Conservation (phyloP, 305 asterid species). For the Fraxinus ornus region DNA sequence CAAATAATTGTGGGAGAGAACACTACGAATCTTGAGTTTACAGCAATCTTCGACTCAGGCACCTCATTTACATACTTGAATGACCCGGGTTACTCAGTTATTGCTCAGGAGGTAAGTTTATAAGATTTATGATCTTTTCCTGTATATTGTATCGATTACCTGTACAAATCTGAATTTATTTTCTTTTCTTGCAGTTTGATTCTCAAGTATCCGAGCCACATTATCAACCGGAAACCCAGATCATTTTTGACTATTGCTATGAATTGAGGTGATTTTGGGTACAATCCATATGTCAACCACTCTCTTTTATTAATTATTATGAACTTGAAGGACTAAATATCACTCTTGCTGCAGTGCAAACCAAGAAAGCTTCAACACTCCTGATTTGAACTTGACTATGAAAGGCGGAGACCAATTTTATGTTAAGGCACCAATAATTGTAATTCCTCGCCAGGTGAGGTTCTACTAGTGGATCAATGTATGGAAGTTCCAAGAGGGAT, state of each 20-base stretch:
- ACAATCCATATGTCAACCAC: neutral
- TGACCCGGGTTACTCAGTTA: slow-evolving; percentile 67
- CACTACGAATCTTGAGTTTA: slow-evolving; percentile 44
- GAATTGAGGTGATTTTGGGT: slow-evolving; percentile 43
- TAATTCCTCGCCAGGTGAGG: slow-evolving; percentile 48
- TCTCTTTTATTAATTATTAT: neutral
- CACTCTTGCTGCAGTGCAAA: slow-evolving; percentile 46
- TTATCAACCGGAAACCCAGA: slow-evolving; percentile 32
- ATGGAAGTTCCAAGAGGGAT: neutral
- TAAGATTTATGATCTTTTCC: neutral
- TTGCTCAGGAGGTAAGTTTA: slow-evolving; percentile 59
- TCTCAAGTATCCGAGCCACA: slow-evolving; percentile 54
- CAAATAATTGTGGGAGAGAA: slow-evolving; percentile 57
- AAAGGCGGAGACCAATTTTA: slow-evolving; percentile 60
- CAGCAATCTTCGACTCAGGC: slow-evolving; percentile 83
- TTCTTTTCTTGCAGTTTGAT: slow-evolving; percentile 56
- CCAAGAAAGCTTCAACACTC: slow-evolving; percentile 40
- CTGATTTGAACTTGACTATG: slow-evolving; percentile 69
- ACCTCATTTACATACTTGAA: slow-evolving; percentile 85
- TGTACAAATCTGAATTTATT: neutral
- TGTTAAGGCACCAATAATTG: slow-evolving; percentile 45
- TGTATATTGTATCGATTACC: neutral
- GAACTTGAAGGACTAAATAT: slow-evolving; percentile 16
- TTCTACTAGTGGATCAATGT: neutral
- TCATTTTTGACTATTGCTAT: slow-evolving; percentile 79